Evolutionary conservation across 148 eudicot genomes (phyloP).

Genomic region (Linanthus parryae): DNA sequence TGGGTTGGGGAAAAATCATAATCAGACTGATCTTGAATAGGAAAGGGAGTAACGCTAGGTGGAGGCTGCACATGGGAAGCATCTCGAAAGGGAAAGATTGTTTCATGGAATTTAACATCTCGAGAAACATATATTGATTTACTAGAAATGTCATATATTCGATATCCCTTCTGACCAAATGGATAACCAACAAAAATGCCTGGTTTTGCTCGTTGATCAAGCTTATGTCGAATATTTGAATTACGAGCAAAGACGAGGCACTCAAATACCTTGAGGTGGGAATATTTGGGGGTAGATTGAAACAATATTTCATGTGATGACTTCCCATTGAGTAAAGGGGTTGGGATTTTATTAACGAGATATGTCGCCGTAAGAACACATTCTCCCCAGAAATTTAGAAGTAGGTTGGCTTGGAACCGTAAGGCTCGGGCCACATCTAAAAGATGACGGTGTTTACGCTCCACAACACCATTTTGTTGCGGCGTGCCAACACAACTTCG

Average conservation of each 20-base stretch:
- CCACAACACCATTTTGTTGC: slow-evolving; percentile 3
- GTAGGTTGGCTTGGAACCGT: slow-evolving; percentile 1
- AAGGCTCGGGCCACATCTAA: neutral
- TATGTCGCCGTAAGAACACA: neutral
- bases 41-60: neutral
- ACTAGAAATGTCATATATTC: neutral
- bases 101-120: neutral
- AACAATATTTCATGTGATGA: neutral
- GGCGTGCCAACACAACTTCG: neutral
- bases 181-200: slow-evolving; percentile 5
- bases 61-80: no score
- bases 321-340: neutral
- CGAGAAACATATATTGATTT: neutral
- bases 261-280: neutral
- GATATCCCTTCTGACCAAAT: neutral
- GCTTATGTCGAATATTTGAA: no score
- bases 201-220: neutral
- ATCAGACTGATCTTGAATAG: no score
- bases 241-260: neutral
- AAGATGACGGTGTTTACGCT: neutral
- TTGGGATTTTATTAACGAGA: slow-evolving; percentile 1
- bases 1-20: no score
- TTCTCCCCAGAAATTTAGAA: neutral
- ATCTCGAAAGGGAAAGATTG: neutral
- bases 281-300: neutral